phyloP scores from a whole-genome alignment of 208 protist genomes.

The Leishmania mexicana region DNA sequence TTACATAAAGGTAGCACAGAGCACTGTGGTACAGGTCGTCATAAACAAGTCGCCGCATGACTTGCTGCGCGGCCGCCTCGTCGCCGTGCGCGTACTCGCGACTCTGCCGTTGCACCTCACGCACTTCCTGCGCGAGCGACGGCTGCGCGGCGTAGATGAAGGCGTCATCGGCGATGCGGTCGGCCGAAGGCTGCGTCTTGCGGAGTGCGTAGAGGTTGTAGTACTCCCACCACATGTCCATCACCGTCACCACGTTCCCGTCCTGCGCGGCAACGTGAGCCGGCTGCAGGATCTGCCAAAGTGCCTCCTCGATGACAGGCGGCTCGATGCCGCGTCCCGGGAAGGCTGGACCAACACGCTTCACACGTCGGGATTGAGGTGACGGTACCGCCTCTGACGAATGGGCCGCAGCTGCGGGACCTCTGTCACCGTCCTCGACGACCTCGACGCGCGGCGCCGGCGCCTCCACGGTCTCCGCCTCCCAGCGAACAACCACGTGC shows the following conservation, averaged over 20 bases:
- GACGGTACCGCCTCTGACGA: neutral
- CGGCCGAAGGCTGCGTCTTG: slow-evolving; percentile 61
- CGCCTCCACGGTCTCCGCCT: slow-evolving; percentile 4
- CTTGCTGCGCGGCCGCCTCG: slow-evolving; percentile 21
- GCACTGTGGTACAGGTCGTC: slow-evolving; percentile 63
- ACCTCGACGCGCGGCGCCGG: slow-evolving; percentile 2
- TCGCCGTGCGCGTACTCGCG: slow-evolving; percentile 19
- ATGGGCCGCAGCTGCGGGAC: neutral
- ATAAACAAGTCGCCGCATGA: slow-evolving; percentile 45
- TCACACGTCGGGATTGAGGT: slow-evolving; percentile 1
- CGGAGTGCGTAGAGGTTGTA: slow-evolving; percentile 56
- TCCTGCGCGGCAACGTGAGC: neutral
- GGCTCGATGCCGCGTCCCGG: slow-evolving; percentile 31
- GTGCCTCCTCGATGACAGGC: slow-evolving; percentile 23
- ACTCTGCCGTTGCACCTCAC: slow-evolving; percentile 22
- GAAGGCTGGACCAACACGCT: slow-evolving; percentile 41
- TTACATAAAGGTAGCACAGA: slow-evolving; percentile 42
- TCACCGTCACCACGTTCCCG: slow-evolving; percentile 35
- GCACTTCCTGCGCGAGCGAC: slow-evolving; percentile 54
- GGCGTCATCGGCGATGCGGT: slow-evolving; percentile 37
- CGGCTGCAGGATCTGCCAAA: slow-evolving; percentile 54
- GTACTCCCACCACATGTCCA: slow-evolving; percentile 80
- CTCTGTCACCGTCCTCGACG: slow-evolving; percentile 4
- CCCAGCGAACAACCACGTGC: slow-evolving; percentile 28
- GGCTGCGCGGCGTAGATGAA: slow-evolving; percentile 31